Evolutionary conservation across 148 eudicot species (phyloP), one percentile per base, ranked within the genome.

Genomic region (Chenopodium suecicum): DNA sequence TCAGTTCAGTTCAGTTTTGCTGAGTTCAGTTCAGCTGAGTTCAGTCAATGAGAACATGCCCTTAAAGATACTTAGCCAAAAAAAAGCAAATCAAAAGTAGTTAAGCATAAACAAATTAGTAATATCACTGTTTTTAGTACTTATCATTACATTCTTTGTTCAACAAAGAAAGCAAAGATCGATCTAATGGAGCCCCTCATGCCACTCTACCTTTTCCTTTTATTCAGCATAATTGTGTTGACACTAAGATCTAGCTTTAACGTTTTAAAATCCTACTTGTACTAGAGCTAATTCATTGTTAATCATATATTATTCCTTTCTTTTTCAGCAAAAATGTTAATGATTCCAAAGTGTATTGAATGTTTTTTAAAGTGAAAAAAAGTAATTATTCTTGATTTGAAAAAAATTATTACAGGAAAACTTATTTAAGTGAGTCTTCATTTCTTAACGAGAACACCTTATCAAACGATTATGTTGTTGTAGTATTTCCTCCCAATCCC

Each of bases 241-340:
- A 25, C 79, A 69, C 44, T 67, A 69, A 76, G 70, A 82, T 76
- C 84, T 76, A 70, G 67, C 80, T 76, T 69, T 82, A 60, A 74
- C 62, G 27, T 62, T 23, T 72, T 73, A 72, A 72, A 72, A 20
- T 72, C 27, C 16, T 41, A 20, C 17, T 41, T n/a, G 56, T 72
- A 46, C 75, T 5, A 17, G 29, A 46, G 9, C 10, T 17, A 20
- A 17, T 5, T 41, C 74, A 70, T 70, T 37, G 20, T 37, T 37
- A 70, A 34, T 32, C 48, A 70, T 70, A 19, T 37, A 7, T 37
- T 9, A 50, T 50, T 20, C 37, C 74, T 41, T 34, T 17, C 48
- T 41, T 37, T 37, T 9, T 37, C 25, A 37, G 41, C 41, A 41
- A 48, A 70, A 14, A 67, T 19, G 9, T 70, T 19, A 70, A 31